Percentiles rank a stretch among this genome's conserved stretches.
Conservation (phyloP, 805 yeast species). For the Pichia sporocuriosa region DNA sequence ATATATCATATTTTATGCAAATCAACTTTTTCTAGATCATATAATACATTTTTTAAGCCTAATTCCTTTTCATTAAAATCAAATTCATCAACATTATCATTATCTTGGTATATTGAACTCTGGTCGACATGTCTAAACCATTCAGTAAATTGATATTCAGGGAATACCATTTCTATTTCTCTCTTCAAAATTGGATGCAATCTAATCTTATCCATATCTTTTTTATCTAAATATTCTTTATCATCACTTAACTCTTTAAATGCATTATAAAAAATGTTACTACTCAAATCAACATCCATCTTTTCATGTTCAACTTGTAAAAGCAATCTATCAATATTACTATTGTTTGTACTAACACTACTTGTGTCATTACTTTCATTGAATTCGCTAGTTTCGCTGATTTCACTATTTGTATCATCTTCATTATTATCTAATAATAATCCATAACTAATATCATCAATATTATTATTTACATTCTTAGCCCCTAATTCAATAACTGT, state of each 20-base stretch:
- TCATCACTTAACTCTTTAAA: slow-evolving; percentile 1
- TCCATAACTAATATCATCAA: no score
- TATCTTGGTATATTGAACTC: slow-evolving; percentile 10
- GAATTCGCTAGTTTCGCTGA: background rate
- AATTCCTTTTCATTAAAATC: slow-evolving; percentile 1
- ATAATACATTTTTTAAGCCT: slow-evolving; percentile 6
- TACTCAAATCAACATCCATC: background rate
- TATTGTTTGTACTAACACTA: background rate
- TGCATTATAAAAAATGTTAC: background rate
- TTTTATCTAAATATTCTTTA: slow-evolving; percentile 25
- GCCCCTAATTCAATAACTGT: slow-evolving; percentile 18
- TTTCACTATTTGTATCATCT: slow-evolving; percentile 12
- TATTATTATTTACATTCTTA: slow-evolving; percentile 9
- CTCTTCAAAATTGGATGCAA: slow-evolving; percentile 15
- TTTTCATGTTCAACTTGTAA: background rate
- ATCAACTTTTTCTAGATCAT: slow-evolving; percentile 8
- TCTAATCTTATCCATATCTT: slow-evolving; percentile 32
- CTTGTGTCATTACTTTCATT: background rate
- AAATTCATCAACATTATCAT: background rate
- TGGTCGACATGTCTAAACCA: slow-evolving; percentile 14
- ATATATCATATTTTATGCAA: slow-evolving; percentile 5
- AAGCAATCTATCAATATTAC: background rate
- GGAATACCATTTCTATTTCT: slow-evolving; percentile 14
- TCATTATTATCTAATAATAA: no score
- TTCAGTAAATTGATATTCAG: slow-evolving; percentile 5